These are phyloP conservation scores for Biscogniauxia marginata DNA, from an alignment of 2,329 filamentous ascomycete species.

Conservation along the genomic window DNA sequence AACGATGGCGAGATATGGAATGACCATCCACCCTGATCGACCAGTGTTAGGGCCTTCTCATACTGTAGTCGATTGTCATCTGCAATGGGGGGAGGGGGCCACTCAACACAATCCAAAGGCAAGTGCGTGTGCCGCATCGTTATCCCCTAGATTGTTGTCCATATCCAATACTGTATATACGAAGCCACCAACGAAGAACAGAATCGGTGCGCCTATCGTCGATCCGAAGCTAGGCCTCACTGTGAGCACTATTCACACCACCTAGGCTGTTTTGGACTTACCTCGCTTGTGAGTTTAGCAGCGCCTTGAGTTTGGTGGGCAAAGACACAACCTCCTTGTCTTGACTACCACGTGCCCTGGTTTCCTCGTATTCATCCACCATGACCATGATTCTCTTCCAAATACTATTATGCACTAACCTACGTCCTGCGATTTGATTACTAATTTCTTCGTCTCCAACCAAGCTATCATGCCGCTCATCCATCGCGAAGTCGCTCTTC, in stretches of 20 bases:
- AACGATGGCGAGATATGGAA: conserved; percentile 33
- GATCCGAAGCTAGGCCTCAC: conserved; percentile 29
- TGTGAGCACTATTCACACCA: not conserved
- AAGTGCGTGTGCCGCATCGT: conserved; percentile 32
- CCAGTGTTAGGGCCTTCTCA: not conserved
- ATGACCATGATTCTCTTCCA: conserved; percentile 32
- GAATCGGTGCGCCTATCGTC: conserved; percentile 28
- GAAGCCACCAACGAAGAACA: conserved; percentile 33
- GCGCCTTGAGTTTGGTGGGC: conserved; percentile 27
- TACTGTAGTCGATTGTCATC: not conserved
- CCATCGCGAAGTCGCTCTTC: conserved; percentile 6
- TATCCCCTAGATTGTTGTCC: conserved; percentile 28
- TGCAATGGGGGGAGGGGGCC: no score
- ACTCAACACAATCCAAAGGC: conserved; percentile 36
- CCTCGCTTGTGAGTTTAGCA: conserved; percentile 31
- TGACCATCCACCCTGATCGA: conserved; percentile 34
- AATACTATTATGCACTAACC: conserved; percentile 26
- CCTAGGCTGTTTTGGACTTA: no score
- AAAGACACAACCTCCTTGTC: conserved; percentile 22
- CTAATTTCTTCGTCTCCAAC: conserved; percentile 10
- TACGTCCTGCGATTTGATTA: conserved; percentile 1
- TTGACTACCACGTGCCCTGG: not conserved
- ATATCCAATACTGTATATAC: conserved; percentile 32
- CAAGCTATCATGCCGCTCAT: conserved; percentile 11
- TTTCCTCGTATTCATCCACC: conserved; percentile 29